Evolutionary conservation across 176 grass and related monocot genomes (phyloP).

Genomic region (Miscanthus lutarioriparius): DNA sequence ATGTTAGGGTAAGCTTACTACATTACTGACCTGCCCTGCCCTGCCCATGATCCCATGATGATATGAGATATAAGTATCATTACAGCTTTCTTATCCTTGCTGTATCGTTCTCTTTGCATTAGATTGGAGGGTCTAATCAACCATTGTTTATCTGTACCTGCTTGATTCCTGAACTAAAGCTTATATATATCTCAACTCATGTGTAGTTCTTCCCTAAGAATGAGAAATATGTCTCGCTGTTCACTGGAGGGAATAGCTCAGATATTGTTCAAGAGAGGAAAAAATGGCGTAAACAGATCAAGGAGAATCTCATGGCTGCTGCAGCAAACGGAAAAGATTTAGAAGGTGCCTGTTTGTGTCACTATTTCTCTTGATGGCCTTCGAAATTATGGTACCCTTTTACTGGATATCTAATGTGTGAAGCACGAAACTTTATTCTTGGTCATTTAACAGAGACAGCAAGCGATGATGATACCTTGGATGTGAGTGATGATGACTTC

Average conservation of each 20-base stretch:
- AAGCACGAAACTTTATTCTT: slow-evolving; percentile 34
- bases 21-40: not conserved
- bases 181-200: slow-evolving; percentile 29
- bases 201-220: slow-evolving; percentile 97
- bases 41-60: not conserved
- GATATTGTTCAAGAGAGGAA: slow-evolving; percentile 69
- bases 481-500: slow-evolving; percentile 94
- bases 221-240: slow-evolving; percentile 83
- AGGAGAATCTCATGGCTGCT: slow-evolving; percentile 74
- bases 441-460: slow-evolving; percentile 70
- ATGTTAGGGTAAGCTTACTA: slow-evolving; percentile 73
- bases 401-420: not conserved
- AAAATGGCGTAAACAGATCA: slow-evolving; percentile 80
- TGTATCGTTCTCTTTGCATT: slow-evolving; percentile 24
- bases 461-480: slow-evolving; percentile 90
- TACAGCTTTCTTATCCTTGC: not conserved
- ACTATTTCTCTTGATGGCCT: slow-evolving; percentile 22
- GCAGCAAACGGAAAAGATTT: slow-evolving; percentile 86
- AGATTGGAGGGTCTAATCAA: not conserved
- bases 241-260: slow-evolving; percentile 59
- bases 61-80: not conserved
- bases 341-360: slow-evolving; percentile 59
- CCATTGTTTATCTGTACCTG: slow-evolving; percentile 17
- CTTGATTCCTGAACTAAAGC: slow-evolving; percentile 35
- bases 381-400: slow-evolving; percentile 6